Evolutionary conservation across 2,329 filamentous ascomycete species (phyloP).

Genomic region (Xylaria hypoxylon): DNA sequence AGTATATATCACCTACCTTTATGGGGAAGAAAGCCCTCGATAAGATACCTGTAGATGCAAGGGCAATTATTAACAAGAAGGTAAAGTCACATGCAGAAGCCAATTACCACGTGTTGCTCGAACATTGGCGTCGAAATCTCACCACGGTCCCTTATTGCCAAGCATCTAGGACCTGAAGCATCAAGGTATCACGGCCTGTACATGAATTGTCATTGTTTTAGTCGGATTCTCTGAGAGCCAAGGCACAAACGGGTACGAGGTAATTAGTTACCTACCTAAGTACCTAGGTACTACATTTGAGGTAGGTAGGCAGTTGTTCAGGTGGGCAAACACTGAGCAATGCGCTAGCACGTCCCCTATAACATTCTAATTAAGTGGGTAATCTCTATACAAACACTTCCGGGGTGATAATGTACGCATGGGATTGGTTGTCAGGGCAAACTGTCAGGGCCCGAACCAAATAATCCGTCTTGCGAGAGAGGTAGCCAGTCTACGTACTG

Average conservation of each 20-base stretch:
- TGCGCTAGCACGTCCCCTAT: neutral
- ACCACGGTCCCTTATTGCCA: neutral
- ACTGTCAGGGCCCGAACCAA: neutral
- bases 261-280: neutral
- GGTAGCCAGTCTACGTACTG: no score
- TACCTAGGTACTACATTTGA: neutral
- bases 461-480: neutral
- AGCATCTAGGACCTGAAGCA: neutral
- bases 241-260: neutral
- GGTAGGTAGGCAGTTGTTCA: neutral
- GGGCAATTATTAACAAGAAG: no score
- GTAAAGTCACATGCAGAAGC: neutral
- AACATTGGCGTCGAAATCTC: neutral
- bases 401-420: neutral
- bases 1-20: no score
- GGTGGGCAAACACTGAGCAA: neutral
- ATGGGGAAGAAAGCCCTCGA: no score
- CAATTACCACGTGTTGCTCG: conserved; percentile 19
- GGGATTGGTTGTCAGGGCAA: neutral
- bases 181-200: no score
- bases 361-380: neutral
- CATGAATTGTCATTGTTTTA: no score
- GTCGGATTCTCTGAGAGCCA: no score
- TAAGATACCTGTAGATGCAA: no score
- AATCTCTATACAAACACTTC: neutral